Percentiles rank a stretch among this genome's conserved stretches.
Conservation (phyloP, 192 early-diverging fungal species). For the Coemansia sp. region DNA sequence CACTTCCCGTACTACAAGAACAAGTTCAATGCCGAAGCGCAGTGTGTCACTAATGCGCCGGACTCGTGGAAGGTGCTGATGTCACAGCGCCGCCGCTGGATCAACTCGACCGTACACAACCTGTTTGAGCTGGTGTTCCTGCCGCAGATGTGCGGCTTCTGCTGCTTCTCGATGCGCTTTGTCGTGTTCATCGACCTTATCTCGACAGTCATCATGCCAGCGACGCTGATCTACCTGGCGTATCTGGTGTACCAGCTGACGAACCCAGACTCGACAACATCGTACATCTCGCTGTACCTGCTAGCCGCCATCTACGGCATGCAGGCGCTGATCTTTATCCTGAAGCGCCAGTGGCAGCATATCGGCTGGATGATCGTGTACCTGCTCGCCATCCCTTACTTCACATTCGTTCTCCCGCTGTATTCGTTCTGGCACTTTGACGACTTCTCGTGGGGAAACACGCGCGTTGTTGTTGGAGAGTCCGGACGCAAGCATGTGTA, state of each 20-base stretch:
- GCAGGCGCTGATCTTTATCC: constrained; percentile 83
- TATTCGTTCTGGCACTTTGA: constrained; percentile 99
- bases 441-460: constrained; percentile 99
- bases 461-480: constrained; percentile 86
- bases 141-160: constrained; percentile 95
- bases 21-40: constrained; percentile 90
- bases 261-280: constrained; percentile 60
- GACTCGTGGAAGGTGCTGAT: constrained; percentile 92
- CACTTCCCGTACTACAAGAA: constrained; percentile 95
- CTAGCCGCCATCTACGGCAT: constrained; percentile 86
- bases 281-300: constrained; percentile 81
- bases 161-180: constrained; percentile 97
- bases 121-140: constrained; percentile 89
- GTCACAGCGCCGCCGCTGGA: constrained; percentile 98
- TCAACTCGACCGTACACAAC: constrained; percentile 99
- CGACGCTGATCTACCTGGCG: constrained; percentile 82
- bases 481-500: constrained; percentile 68
- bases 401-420: constrained; percentile 75
- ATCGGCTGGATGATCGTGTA: constrained; percentile 98
- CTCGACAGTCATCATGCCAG: constrained; percentile 90
- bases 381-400: constrained; percentile 86
- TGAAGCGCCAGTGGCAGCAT: constrained; percentile 88
- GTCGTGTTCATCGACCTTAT: constrained; percentile 94
- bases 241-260: constrained; percentile 74
- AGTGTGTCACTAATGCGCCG: constrained; percentile 89